Evolutionary conservation across 2,329 filamentous ascomycete genomes (phyloP).

Genomic region (Amauroascus verrucosus): DNA sequence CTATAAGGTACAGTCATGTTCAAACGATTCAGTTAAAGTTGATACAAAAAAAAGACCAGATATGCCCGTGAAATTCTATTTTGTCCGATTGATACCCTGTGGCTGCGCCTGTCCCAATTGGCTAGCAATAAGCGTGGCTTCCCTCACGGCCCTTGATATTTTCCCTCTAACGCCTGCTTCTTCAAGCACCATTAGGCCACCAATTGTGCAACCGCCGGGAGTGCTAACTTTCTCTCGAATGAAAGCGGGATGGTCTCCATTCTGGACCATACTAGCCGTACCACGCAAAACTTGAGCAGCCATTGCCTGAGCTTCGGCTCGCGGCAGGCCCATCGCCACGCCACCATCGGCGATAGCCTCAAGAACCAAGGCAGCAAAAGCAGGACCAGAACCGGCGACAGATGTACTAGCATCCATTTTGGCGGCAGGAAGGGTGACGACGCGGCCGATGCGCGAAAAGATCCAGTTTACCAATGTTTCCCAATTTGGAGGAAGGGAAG

Average conservation of each 20-base stretch:
- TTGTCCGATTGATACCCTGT: constrained; percentile 41
- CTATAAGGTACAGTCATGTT: constrained; percentile 1
- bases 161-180: constrained; percentile 47
- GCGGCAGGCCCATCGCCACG: constrained; percentile 52
- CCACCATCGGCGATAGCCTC: constrained; percentile 53
- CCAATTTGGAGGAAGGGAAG: constrained; percentile 37
- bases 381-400: constrained; percentile 51
- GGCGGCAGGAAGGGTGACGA: constrained; percentile 42
- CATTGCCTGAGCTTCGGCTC: constrained; percentile 51
- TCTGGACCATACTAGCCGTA: constrained; percentile 47
- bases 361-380: constrained; percentile 50
- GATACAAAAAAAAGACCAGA: not conserved
- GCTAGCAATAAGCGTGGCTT: constrained; percentile 50
- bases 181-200: constrained; percentile 50
- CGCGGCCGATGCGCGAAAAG: constrained; percentile 43
- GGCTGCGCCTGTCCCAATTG: constrained; percentile 45
- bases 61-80: not conserved
- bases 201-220: constrained; percentile 54
- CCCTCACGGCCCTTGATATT: constrained; percentile 46
- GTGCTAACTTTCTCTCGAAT: constrained; percentile 52
- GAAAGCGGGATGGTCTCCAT: constrained; percentile 50
- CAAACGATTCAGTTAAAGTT: not conserved
- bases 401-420: constrained; percentile 50
- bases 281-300: constrained; percentile 53
- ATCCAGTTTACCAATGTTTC: constrained; percentile 45